These are phyloP conservation scores for Astrephomene gubernaculifera DNA, from an alignment of 139 green algal genomes.

Conservation along the genomic window DNA sequence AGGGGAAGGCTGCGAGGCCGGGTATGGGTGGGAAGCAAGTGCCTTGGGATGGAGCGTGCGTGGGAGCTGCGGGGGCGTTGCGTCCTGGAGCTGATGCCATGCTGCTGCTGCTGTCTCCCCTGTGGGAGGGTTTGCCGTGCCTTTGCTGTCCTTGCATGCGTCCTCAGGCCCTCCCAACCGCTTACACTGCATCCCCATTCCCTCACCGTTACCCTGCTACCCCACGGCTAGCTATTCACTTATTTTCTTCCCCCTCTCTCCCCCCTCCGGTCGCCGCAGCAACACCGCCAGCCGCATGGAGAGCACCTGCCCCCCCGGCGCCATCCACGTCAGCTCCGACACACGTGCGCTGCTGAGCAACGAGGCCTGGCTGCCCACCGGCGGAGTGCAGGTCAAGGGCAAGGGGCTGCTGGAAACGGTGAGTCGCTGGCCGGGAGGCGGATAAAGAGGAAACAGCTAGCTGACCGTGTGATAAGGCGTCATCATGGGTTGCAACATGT, in stretches of 20 bases:
- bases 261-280: not conserved
- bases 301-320: slow-evolving; percentile 28
- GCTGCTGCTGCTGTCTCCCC: too few relatives aligned
- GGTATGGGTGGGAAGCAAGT: too few relatives aligned
- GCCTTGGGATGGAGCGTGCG: too few relatives aligned
- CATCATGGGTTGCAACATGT: not conserved
- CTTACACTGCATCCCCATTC: too few relatives aligned
- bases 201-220: too few relatives aligned
- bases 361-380: slow-evolving; percentile 40
- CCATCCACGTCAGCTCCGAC: slow-evolving; percentile 41
- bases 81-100: too few relatives aligned
- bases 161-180: too few relatives aligned
- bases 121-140: too few relatives aligned
- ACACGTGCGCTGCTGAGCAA: slow-evolving; percentile 29
- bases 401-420: slow-evolving; percentile 41
- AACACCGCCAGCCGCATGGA: slow-evolving; percentile 49
- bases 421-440: not conserved
- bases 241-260: not conserved
- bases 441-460: not conserved
- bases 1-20: too few relatives aligned
- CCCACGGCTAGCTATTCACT: too few relatives aligned
- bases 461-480: not conserved
- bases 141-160: too few relatives aligned
- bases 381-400: slow-evolving; percentile 47
- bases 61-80: too few relatives aligned